These are phyloP conservation scores for Pseudozyma flocculosa DNA, from an alignment of 1,284 basidiomycete genomes.

Conservation along the genomic window DNA sequence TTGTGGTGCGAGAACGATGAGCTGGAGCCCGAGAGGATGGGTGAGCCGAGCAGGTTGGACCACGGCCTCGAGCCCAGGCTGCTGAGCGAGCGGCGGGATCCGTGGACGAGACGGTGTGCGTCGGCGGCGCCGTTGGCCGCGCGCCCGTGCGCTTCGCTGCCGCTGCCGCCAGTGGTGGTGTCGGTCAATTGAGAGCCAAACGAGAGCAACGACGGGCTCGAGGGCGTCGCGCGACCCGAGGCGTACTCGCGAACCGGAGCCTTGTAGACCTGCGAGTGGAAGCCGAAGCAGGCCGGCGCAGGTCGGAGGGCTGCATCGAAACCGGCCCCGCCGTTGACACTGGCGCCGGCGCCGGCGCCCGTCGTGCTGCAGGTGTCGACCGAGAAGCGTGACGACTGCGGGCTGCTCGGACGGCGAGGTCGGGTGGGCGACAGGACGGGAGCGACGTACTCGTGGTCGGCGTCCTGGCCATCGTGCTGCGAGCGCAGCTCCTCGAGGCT, in stretches of 20 bases:
- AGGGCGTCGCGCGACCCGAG: slow-evolving; percentile 1
- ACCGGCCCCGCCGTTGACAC: too few species aligned
- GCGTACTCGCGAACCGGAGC: slow-evolving; percentile 13
- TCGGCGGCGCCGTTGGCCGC: too few species aligned
- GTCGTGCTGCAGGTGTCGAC: too few species aligned
- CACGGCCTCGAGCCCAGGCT: slow-evolving; percentile 21
- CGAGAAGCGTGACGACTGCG: too few species aligned
- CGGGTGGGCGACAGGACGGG: too few species aligned
- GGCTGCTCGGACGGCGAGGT: too few species aligned
- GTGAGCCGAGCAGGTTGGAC: slow-evolving; percentile 21
- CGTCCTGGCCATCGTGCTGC: not conserved
- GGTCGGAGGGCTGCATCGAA: too few species aligned
- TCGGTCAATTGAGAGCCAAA: not conserved
- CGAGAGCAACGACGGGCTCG: slow-evolving; percentile 3
- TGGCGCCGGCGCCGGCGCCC: too few species aligned
- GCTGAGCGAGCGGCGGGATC: slow-evolving; percentile 28
- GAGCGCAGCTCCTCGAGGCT: slow-evolving; percentile 19
- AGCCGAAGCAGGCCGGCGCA: slow-evolving; percentile 7
- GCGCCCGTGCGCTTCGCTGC: too few species aligned
- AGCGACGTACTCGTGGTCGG: too few species aligned
- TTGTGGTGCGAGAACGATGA: slow-evolving; percentile 13
- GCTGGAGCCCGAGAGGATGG: slow-evolving; percentile 10
- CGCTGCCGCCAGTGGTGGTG: too few species aligned
- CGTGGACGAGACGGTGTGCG: slow-evolving; percentile 1
- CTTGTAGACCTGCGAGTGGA: slow-evolving; percentile 19